Base-by-base conservation (phyloP, 2,329 filamentous ascomycete genomes). In the Volutella citrinella region DNA sequence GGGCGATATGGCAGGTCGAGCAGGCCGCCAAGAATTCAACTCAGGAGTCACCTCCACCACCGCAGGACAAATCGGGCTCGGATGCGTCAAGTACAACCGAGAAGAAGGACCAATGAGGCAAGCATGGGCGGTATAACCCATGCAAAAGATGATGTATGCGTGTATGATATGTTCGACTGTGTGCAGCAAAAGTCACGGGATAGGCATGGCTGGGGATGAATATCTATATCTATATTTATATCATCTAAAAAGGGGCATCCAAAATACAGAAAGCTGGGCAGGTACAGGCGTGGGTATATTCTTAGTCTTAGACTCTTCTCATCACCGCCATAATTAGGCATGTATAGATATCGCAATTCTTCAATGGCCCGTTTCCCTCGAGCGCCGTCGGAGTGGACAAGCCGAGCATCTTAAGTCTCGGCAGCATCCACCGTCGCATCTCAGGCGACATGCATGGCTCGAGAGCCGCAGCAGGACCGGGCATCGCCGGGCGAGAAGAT, bases 1-100 rank as follows among this genome's bases (percentile, higher is more conserved):
- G 86, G 26, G 86, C 86, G 6, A 79, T 88, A 38, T 80, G 80
- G 69, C 86, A 91, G 60, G 81, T 90, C 4, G 72, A 80, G 49
- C 66, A 60, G 26, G 64, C 65, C 12, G 63, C 75, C 34, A 51
- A 58, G 32, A 64, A 68, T 27, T 63, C 66, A 14, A 27, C 32
- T n/a, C 32, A 38, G 19, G 26, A 40, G 17, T 31, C 34, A 10
- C 40, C 48, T n/a, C n/a, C n/a, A n/a, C n/a, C n/a, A n/a, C n/a
- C n/a, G n/a, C n/a, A n/a, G n/a, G 40, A 42, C 18, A 36, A 39
- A 19, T 30, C 39, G 33, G 42, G 29, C 10, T 34, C 35, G 15
- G 41, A 45, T 9, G 35, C 38, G 9, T 19, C 37, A 5, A 34
- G 15, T 13, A 12, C 23, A n/a, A 7, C 30, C 14, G 33, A 26